phyloP scores from a whole-genome alignment of 148 eudicot species.

The Vaccinium corymbosum region DNA sequence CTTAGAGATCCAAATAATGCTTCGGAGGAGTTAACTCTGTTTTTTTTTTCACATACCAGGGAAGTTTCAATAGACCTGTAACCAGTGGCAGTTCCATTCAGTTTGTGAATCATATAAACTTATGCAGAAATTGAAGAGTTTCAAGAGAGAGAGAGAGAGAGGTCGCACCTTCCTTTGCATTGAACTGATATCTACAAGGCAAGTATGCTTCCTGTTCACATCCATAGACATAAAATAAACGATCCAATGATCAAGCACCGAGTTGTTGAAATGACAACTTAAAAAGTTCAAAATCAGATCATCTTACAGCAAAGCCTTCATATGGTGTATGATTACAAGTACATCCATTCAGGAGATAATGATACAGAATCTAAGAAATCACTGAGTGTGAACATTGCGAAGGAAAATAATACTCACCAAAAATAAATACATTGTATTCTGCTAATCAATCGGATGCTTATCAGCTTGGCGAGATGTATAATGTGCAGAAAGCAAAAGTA shows the following conservation, averaged over 20 bases:
- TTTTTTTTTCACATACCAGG: not conserved
- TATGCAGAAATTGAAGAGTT: not conserved
- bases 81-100: not conserved
- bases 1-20: not conserved
- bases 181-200: not conserved
- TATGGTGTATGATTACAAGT: not conserved
- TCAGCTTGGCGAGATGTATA: conserved; percentile 90
- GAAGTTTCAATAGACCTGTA: not conserved
- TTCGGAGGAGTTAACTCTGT: not conserved
- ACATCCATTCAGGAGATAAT: conserved; percentile 2
- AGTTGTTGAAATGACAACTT: not conserved
- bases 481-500: conserved; percentile 93
- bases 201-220: not conserved
- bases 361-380: not conserved
- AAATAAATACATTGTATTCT: conserved; percentile 5
- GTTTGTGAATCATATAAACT: no score
- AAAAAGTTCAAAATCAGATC: not conserved
- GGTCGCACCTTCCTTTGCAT: not conserved
- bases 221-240: not conserved
- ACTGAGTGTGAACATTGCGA: not conserved
- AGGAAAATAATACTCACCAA: conserved; percentile 1
- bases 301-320: not conserved
- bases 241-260: not conserved
- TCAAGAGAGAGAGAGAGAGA: not conserved
- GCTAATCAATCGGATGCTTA: conserved; percentile 80